A percentile compares a stretch with the other conserved stretches of the same genome.
phyloP scores from a whole-genome alignment of 2,329 filamentous ascomycete species.

The Penicillium sp. region DNA sequence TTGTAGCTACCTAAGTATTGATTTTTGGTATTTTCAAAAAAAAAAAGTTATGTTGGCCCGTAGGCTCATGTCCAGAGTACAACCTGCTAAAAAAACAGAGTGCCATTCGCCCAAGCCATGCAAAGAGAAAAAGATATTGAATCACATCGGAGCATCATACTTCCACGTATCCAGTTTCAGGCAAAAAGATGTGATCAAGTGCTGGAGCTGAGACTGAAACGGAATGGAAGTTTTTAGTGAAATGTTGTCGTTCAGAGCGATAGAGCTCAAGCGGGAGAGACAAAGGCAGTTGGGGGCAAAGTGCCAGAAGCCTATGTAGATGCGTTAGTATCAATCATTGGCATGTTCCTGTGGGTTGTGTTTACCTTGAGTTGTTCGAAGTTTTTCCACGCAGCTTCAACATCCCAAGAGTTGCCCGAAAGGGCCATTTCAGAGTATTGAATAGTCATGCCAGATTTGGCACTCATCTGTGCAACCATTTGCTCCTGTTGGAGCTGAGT shows the following conservation, averaged over 20 bases:
- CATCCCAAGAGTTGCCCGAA: conserved; percentile 76
- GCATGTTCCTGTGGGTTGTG: not conserved
- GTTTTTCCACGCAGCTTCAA: conserved; percentile 70
- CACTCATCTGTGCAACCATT: conserved; percentile 70
- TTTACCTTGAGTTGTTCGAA: conserved; percentile 76
- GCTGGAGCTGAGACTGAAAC: not conserved
- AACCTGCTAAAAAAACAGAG: conserved; percentile 18
- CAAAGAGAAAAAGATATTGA: conserved; percentile 20
- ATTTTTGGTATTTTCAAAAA: conserved; percentile 6
- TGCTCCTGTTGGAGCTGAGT: conserved; percentile 66
- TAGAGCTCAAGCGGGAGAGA: conserved; percentile 25
- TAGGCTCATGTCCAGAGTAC: conserved; percentile 21
- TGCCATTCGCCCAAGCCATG: conserved; percentile 39
- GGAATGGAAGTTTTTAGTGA: not conserved
- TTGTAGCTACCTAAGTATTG: not conserved
- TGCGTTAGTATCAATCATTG: conserved; percentile 20
- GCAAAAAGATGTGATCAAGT: conserved; percentile 6
- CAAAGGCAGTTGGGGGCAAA: conserved; percentile 55
- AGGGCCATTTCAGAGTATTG: conserved; percentile 82
- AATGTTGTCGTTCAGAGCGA: not conserved
- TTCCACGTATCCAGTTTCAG: conserved; percentile 7
- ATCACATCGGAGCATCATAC: conserved; percentile 11
- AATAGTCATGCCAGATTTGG: conserved; percentile 76
- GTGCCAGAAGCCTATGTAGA: conserved; percentile 36
- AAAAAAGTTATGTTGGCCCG: conserved; percentile 1